Evolutionary conservation across 2,329 filamentous ascomycete genomes (phyloP).

Genomic region (Dryadomyces quercivorus): DNA sequence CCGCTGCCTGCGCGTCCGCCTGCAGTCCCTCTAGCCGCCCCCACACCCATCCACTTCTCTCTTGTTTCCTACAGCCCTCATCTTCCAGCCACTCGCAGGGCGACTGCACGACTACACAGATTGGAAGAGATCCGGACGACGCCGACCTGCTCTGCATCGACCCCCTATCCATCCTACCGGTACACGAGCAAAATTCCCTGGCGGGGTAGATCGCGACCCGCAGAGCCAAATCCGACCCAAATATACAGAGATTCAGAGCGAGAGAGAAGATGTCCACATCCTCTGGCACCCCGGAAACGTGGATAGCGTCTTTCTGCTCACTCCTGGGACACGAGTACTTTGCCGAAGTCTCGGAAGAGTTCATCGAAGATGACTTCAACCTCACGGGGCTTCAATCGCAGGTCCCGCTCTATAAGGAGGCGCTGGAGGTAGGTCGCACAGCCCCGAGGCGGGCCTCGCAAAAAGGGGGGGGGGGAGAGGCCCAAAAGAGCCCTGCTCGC

Average conservation of each 20-base stretch:
- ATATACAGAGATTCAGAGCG: background rate
- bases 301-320: slow-evolving; percentile 96
- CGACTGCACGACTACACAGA: background rate
- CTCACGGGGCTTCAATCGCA: slow-evolving; percentile 89
- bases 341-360: slow-evolving; percentile 95
- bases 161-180: background rate
- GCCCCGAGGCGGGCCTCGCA: too few relatives aligned
- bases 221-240: background rate
- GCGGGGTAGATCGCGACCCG: slow-evolving; percentile 4
- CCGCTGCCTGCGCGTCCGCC: background rate
- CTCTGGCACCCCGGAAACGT: slow-evolving; percentile 64
- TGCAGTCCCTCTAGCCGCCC: background rate
- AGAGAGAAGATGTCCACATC: slow-evolving; percentile 41
- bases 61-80: background rate
- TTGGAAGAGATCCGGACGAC: background rate
- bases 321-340: slow-evolving; percentile 97
- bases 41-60: background rate
- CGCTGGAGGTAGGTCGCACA: slow-evolving; percentile 53
- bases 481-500: background rate
- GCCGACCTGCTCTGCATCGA: background rate
- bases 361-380: slow-evolving; percentile 99
- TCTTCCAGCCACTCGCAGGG: background rate
- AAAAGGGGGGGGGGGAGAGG: background rate
- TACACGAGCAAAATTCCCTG: background rate
- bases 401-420: slow-evolving; percentile 98